Percentiles rank a stretch among this genome's conserved stretches.
Conservation (phyloP, 257 asterid species). For the Capsicum chinense region DNA sequence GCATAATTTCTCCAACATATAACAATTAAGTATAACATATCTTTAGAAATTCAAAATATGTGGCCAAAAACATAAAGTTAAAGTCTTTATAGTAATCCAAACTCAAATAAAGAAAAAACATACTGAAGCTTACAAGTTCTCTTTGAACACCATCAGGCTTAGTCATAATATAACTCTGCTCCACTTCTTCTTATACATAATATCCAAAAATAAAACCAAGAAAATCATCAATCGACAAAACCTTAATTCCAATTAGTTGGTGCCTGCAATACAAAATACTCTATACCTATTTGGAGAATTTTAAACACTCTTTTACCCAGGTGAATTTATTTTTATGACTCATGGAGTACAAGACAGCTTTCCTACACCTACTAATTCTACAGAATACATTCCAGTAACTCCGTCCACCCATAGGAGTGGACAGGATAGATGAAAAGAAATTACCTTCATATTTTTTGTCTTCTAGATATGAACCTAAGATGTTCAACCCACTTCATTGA, state of each 20-base stretch:
- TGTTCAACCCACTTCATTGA: too few species aligned
- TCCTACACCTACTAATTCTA: too few species aligned
- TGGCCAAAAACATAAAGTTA: not conserved
- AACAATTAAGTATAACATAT: not conserved
- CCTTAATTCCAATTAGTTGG: not conserved
- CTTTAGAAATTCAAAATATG: not conserved
- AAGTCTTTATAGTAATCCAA: not conserved
- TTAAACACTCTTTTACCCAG: too few species aligned
- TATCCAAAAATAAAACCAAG: not conserved
- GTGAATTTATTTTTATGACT: not conserved
- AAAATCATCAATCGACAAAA: not conserved
- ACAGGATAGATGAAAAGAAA: too few species aligned
- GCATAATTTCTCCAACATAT: constrained; percentile 88
- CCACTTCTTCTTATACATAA: constrained; percentile 58
- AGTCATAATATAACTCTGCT: constrained; percentile 81
- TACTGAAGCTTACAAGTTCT: constrained; percentile 74
- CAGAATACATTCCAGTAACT: too few species aligned
- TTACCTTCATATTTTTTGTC: too few species aligned
- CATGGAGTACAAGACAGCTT: too few species aligned
- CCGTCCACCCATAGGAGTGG: too few species aligned
- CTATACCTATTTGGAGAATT: not conserved
- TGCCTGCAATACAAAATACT: not conserved
- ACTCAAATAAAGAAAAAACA: constrained; percentile 31
- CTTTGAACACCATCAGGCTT: constrained; percentile 97
- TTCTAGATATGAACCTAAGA: too few species aligned